phyloP scores from a whole-genome alignment of 768 basidiomycete species.

The Gymnopilus dilepis region DNA sequence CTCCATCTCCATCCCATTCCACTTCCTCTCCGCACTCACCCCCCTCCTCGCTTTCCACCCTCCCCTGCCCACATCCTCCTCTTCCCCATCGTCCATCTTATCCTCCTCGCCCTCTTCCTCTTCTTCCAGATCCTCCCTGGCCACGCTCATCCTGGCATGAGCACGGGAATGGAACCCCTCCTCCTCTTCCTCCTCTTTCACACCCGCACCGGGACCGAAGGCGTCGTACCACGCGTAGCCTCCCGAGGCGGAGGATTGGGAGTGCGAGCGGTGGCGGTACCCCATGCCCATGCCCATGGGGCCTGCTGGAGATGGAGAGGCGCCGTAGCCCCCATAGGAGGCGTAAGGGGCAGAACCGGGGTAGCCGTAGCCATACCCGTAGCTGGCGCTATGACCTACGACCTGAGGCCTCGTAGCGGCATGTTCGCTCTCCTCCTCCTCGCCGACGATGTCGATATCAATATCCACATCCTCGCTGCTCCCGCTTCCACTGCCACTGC shows the following conservation, averaged over 20 bases:
- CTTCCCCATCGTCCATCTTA: constrained; percentile 46
- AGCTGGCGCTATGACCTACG: not conserved
- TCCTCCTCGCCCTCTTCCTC: constrained; percentile 40
- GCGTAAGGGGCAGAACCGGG: no score
- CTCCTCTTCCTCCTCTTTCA: constrained; percentile 45
- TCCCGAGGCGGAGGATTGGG: no score
- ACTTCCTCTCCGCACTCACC: constrained; percentile 41
- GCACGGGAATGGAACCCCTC: no score
- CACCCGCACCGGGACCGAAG: no score
- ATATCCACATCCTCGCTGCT: constrained; percentile 28
- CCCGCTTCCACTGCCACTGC: constrained; percentile 28
- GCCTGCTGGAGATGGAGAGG: no score
- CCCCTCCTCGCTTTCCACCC: constrained; percentile 33
- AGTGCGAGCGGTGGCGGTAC: not conserved
- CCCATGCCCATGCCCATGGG: not conserved
- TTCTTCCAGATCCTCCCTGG: constrained; percentile 36
- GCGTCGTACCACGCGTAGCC: no score
- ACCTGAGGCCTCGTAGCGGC: not conserved
- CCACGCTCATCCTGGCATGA: constrained; percentile 28
- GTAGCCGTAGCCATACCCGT: not conserved
- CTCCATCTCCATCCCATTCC: constrained; percentile 55
- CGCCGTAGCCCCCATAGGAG: no score
- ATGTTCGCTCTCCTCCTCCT: not conserved
- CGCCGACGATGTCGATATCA: constrained; percentile 19
- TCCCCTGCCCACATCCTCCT: no score